Conservation (phyloP, 805 yeast genomes). For the Zygotorulaspora danielsina region DNA sequence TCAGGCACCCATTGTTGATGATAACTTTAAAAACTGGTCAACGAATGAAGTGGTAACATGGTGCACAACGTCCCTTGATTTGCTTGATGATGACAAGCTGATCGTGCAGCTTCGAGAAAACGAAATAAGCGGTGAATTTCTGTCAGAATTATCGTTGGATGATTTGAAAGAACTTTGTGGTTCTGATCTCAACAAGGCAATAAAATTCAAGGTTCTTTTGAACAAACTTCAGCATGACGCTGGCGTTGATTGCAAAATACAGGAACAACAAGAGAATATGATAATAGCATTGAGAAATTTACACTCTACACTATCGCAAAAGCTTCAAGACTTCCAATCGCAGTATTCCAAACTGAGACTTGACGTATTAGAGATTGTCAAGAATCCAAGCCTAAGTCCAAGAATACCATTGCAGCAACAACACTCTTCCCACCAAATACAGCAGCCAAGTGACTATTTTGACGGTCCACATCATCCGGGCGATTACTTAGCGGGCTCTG, state of each 20-base stretch:
- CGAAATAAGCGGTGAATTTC: conserved; percentile 51
- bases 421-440: conserved; percentile 8
- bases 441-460: conserved; percentile 20
- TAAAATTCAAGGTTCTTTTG: conserved; percentile 56
- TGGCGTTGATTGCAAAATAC: conserved; percentile 17
- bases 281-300: conserved; percentile 28
- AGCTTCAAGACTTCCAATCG: conserved; percentile 31
- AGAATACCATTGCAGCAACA: conserved; percentile 4
- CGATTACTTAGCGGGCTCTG: conserved; percentile 2
- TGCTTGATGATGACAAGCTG: conserved; percentile 17
- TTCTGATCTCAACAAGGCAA: conserved; percentile 47
- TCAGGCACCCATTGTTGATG: conserved; percentile 10
- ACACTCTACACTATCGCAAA: conserved; percentile 25
- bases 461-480: conserved; percentile 17
- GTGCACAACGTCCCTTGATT: conserved; percentile 21
- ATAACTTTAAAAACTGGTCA: conserved; percentile 24
- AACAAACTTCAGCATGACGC: conserved; percentile 40
- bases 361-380: conserved; percentile 32
- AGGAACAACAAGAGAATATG: conserved; percentile 33
- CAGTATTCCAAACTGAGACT: conserved; percentile 30
- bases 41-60: conserved; percentile 25
- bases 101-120: conserved; percentile 18
- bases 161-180: conserved; percentile 76
- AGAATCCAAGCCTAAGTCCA: conserved; percentile 15
- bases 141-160: conserved; percentile 62